Evolutionary conservation across 495 filamentous ascomycete genomes (phyloP), one percentile per base, ranked within the genome.

Genomic region (Aspergillus cavernicola): DNA sequence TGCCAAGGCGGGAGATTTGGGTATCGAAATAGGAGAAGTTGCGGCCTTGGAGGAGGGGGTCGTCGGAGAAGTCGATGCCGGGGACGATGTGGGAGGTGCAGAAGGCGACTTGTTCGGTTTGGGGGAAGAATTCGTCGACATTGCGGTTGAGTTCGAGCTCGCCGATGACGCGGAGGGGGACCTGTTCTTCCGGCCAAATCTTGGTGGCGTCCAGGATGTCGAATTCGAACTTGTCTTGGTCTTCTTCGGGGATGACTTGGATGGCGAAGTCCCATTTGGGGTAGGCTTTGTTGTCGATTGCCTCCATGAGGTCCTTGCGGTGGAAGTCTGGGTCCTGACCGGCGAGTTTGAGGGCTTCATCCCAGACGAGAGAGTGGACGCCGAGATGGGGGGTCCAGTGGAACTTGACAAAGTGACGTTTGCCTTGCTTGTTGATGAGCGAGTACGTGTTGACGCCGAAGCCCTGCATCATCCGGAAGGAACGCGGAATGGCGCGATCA

Each of bases 161-260:
- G 28, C 89, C 90, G 54, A 95, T 89, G 63, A 88, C 86, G 2
- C 85, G 77, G 38, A 92, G 77, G 0, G 91, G 91, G 4, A 95
- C 74, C 1, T 86, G 69, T 33, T 96, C 87, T 59, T 95, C 88
- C 0, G 90, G 91, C 89, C 89, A 95, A 31, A 93, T 61, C 70
- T 96, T 95, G 29, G 91, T 96, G n/a, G 89, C 86, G 58, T 96
- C 91, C 6, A 95, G 77, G 50, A 92, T 86, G 61, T 96, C 91
- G 42, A 95, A 95, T 4, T 95, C 89, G 57, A 95, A 96, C 39
- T 90, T 83, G 60, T 93, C 72, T 62, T 87, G 76, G 35, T 86
- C 75, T 12, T 76, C 77, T 53, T 92, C 89, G 0, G 85, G 80
- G 33, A 92, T 81, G 2, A 81, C 70, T 60, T 95, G 90, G 43